Base-by-base conservation (phyloP, 345 rosid species). In the Geranium rotundifolium region DNA sequence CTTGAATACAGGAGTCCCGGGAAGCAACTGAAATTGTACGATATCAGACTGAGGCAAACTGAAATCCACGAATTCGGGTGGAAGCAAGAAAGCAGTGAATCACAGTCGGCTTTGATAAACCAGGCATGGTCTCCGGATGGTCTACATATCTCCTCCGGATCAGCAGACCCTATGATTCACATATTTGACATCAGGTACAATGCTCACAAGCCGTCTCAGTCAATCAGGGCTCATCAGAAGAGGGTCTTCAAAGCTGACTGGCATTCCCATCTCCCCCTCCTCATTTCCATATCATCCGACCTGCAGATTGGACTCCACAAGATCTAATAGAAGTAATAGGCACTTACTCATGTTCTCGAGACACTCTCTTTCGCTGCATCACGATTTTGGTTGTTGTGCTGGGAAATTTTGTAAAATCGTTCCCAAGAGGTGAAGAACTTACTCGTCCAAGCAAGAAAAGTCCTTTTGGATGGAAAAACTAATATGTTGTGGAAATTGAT, bases 81-180 rank as follows among this genome's bases (percentile, higher is more conserved):
- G 85, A 92, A 84, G 75, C 98, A 92, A 80, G 93, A 92, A 72
- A 92, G 91, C 59, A 92, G 98, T 17, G 98, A 89, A 19, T 80
- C 93, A 12, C 96, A 87, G 58, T 92, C 98, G 20, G 96, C 98
- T 68, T 68, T 87, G 74, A 92, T 85, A 66, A 89, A 89, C 69
- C 98, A 89, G 70, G 76, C 88, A 41, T 89, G 98, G 98, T 92
- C 96, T 69, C 91, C 95, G 8, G 98, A 89, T 69, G 98, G 98
- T 57, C 69, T 84, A 62, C 81, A 77, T 65, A 64, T 89, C 30
- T 60, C 95, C 5, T 92, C 98, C 52, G 98, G 98, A 56, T 89
- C 96, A n/a, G 96, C 83, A 4, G 98, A 92, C 46, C 98, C 98
- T 15, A 69, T 81, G 54, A 87, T 92, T 64, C 98, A 92, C 72